These are phyloP conservation scores for Caloboletus firmus DNA, from an alignment of 1,284 basidiomycete species.

Conservation along the genomic window DNA sequence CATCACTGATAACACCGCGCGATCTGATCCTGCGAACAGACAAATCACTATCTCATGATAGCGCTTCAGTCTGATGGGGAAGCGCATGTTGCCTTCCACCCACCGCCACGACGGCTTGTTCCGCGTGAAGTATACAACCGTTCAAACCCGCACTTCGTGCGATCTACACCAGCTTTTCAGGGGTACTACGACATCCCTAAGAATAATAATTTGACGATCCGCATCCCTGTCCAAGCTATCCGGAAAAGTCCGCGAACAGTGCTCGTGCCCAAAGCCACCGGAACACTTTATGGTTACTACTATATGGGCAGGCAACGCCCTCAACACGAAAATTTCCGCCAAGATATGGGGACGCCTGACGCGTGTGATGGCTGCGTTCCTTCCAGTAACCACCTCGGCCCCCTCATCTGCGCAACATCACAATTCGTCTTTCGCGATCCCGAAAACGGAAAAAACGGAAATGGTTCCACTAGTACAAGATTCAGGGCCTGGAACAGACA, in stretches of 20 bases:
- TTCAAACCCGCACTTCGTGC: neutral
- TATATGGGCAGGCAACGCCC: no score
- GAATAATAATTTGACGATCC: slow-evolving; percentile 22
- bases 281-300: no score
- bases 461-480: neutral
- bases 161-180: slow-evolving; percentile 5
- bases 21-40: slow-evolving; percentile 16
- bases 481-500: neutral
- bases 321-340: neutral
- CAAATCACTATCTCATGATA: neutral
- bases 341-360: neutral
- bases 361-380: neutral
- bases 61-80: slow-evolving; percentile 2
- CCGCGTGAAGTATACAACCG: neutral
- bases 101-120: neutral
- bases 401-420: neutral
- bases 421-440: neutral
- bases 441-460: neutral
- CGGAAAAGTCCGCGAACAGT: slow-evolving; percentile 16
- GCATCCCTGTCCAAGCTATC: slow-evolving; percentile 2
- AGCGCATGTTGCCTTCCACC: neutral
- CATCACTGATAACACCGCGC: slow-evolving; percentile 4
- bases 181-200: neutral
- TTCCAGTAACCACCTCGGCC: neutral
- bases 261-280: neutral